These are phyloP conservation scores for Backusella mclennaniae DNA, from an alignment of 192 early-diverging fungal genomes.

Conservation along the genomic window DNA sequence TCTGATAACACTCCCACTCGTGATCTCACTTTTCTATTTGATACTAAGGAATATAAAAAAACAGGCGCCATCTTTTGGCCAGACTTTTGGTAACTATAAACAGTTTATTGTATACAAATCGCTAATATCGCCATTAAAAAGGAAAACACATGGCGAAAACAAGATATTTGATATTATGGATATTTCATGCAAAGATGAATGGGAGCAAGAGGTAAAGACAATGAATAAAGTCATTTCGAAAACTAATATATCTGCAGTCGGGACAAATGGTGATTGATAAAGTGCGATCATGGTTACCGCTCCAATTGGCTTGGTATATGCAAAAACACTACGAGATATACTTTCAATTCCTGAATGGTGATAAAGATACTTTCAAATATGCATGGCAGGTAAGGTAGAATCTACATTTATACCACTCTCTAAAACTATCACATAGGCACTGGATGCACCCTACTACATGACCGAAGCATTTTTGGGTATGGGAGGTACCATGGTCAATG, in stretches of 20 bases:
- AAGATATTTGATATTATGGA: conserved; percentile 34
- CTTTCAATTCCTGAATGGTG: conserved; percentile 37
- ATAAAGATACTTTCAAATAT: conserved; percentile 40
- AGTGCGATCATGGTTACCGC: conserved; percentile 27
- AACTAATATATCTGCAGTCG: not conserved
- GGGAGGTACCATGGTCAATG: conserved; percentile 27
- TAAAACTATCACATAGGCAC: not conserved
- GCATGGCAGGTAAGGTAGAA: conserved; percentile 24
- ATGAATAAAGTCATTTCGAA: not conserved
- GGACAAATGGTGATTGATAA: conserved; percentile 39
- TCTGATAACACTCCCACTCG: conserved; percentile 41
- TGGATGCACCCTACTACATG: conserved; percentile 27
- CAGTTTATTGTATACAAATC: not conserved
- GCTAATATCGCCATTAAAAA: not conserved
- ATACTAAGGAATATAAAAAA: conserved; percentile 28
- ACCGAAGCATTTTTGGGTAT: conserved; percentile 24
- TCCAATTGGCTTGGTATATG: conserved; percentile 38
- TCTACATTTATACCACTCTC: not conserved
- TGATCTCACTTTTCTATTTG: conserved; percentile 45
- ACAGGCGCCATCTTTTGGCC: conserved; percentile 52
- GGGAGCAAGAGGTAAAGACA: conserved; percentile 39
- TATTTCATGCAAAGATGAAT: conserved; percentile 33
- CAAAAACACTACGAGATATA: conserved; percentile 32
- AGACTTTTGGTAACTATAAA: conserved; percentile 36
- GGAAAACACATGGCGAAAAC: conserved; percentile 42